Percentiles rank a stretch among this genome's conserved stretches.
These are phyloP conservation scores for Litsea cubeba DNA, from an alignment of 164 flowering plant genomes.

Conservation along the genomic window DNA sequence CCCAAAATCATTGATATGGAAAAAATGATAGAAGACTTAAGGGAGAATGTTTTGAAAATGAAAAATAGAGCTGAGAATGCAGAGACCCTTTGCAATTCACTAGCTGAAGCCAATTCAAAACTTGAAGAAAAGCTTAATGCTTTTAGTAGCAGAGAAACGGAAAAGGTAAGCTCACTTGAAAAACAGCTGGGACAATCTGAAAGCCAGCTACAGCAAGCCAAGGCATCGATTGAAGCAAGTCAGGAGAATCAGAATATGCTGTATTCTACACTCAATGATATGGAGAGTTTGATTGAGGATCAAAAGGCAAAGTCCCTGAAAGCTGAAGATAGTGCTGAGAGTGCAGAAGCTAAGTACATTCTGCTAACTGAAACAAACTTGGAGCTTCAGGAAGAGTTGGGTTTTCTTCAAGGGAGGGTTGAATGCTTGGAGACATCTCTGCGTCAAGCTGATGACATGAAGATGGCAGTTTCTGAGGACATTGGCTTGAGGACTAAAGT, in stretches of 20 bases:
- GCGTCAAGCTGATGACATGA: constrained; percentile 54
- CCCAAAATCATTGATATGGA: constrained; percentile 42
- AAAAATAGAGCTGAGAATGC: constrained; percentile 49
- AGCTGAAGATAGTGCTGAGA: constrained; percentile 47
- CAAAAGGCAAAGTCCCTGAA: constrained; percentile 35
- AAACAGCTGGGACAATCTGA: constrained; percentile 41
- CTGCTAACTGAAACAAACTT: constrained; percentile 40
- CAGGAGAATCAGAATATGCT: constrained; percentile 27
- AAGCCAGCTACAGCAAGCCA: constrained; percentile 25
- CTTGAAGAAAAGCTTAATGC: constrained; percentile 48
- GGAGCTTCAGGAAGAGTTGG: constrained; percentile 50
- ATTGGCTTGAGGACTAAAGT: constrained; percentile 51
- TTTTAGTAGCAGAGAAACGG: constrained; percentile 38
- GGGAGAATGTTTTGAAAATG: constrained; percentile 31
- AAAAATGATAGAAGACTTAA: constrained; percentile 29
- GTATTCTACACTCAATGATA: constrained; percentile 28
- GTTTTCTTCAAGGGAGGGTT: constrained; percentile 39
- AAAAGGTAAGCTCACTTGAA: constrained; percentile 45
- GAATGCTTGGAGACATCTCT: constrained; percentile 59
- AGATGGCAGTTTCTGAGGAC: constrained; percentile 54
- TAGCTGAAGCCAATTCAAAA: constrained; percentile 42
- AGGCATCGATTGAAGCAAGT: constrained; percentile 28
- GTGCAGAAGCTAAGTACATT: constrained; percentile 43
- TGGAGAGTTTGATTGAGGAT: constrained; percentile 39
- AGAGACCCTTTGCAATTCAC: constrained; percentile 36